Percentiles rank a stretch among this genome's conserved stretches.
Conservation (phyloP, 2,329 filamentous ascomycete species). For the Cordyceps cateniannulata region DNA sequence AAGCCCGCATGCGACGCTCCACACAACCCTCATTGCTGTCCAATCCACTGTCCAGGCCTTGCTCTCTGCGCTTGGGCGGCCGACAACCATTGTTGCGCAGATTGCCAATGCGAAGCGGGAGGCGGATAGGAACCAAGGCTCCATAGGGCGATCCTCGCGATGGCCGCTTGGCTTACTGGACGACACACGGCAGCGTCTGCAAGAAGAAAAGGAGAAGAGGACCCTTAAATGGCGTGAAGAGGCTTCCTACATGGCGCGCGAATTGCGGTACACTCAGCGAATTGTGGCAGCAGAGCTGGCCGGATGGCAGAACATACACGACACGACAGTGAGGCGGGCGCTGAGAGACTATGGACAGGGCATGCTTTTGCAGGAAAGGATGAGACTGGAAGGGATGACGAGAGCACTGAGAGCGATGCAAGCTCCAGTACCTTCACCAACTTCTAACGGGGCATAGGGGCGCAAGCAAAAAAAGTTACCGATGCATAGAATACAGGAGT, state of each 20-base stretch:
- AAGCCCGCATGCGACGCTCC: slow-evolving; percentile 66
- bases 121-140: slow-evolving; percentile 71
- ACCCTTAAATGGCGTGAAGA: slow-evolving; percentile 65
- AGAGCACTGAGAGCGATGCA: slow-evolving; percentile 64
- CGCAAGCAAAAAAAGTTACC: not conserved
- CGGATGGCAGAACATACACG: slow-evolving; percentile 87
- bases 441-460: not conserved
- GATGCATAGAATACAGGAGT: not conserved
- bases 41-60: slow-evolving; percentile 80
- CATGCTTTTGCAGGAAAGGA: slow-evolving; percentile 74
- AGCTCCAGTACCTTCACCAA: not conserved
- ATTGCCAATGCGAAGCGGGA: slow-evolving; percentile 70
- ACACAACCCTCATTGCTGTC: slow-evolving; percentile 71
- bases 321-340: slow-evolving; percentile 66
- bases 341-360: slow-evolving; percentile 69
- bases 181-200: slow-evolving; percentile 74
- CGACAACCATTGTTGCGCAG: slow-evolving; percentile 67
- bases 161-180: slow-evolving; percentile 82
- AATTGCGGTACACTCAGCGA: slow-evolving; percentile 87
- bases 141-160: slow-evolving; percentile 65
- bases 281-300: slow-evolving; percentile 87
- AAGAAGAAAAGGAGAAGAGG: slow-evolving; percentile 78
- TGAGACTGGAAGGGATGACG: slow-evolving; percentile 72
- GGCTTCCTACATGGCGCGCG: slow-evolving; percentile 66
- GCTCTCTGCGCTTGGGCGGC: slow-evolving; percentile 70